A percentile compares a stretch with the other conserved stretches of the same genome.
Evolutionary conservation across 305 asterid species (phyloP).

Genomic region (Withania somnifera): DNA sequence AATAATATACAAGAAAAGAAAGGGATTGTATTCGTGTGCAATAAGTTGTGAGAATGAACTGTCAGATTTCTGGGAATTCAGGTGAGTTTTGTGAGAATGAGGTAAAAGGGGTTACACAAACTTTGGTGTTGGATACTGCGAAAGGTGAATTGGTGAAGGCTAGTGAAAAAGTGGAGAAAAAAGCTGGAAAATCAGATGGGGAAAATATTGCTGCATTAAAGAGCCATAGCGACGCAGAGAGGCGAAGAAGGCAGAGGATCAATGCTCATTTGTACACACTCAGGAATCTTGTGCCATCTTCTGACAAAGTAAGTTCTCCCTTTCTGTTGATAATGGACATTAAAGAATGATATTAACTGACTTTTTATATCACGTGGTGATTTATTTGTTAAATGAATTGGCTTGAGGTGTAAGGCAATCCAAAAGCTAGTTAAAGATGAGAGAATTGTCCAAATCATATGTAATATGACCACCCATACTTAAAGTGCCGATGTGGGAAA

Average conservation of each 20-base stretch:
- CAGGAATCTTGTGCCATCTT: slow-evolving; percentile 46
- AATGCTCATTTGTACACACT: slow-evolving; percentile 62
- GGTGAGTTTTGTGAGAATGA: slow-evolving; percentile 14
- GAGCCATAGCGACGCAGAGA: slow-evolving; percentile 86
- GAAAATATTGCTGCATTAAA: slow-evolving; percentile 57
- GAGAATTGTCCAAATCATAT: no score
- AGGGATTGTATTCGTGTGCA: not conserved
- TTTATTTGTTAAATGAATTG: no score
- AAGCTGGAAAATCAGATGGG: slow-evolving; percentile 25
- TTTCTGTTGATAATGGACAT: not conserved
- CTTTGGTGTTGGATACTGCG: slow-evolving; percentile 44
- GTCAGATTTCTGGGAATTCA: slow-evolving; percentile 3
- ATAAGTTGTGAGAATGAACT: slow-evolving; percentile 11
- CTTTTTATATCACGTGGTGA: not conserved
- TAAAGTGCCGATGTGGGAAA: no score
- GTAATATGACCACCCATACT: no score
- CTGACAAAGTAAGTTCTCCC: slow-evolving; percentile 47
- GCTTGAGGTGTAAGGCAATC: no score
- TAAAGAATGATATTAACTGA: not conserved
- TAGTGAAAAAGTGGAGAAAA: slow-evolving; percentile 29
- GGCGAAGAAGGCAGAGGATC: slow-evolving; percentile 75
- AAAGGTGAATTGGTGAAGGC: slow-evolving; percentile 43
- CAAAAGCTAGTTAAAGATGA: no score
- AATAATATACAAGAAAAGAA: not conserved
- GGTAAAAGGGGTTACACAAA: slow-evolving; percentile 24